These are phyloP conservation scores for Sporothrix phasma DNA, from an alignment of 2,329 filamentous ascomycete genomes.

Conservation along the genomic window DNA sequence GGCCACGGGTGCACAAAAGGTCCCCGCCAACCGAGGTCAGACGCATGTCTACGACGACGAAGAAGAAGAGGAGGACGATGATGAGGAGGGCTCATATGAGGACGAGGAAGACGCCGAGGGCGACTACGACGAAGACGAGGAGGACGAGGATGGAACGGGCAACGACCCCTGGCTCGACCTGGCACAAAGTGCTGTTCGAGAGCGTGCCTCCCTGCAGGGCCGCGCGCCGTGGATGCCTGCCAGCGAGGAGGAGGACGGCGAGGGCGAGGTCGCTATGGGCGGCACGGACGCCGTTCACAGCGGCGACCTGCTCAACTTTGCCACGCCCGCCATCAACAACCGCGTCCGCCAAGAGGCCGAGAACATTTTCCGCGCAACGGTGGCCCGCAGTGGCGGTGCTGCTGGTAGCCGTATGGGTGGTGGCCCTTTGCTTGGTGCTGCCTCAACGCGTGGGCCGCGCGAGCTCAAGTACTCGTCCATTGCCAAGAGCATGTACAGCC, in stretches of 20 bases:
- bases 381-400: slow-evolving; percentile 31
- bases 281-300: slow-evolving; percentile 16
- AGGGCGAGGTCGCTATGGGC: slow-evolving; percentile 29
- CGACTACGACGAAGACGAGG: slow-evolving; percentile 28
- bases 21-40: slow-evolving; percentile 19
- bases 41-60: slow-evolving; percentile 25
- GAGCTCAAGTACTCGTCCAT: slow-evolving; percentile 59
- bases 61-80: slow-evolving; percentile 31
- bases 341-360: slow-evolving; percentile 46
- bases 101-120: slow-evolving; percentile 30
- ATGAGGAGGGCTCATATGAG: slow-evolving; percentile 30
- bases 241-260: neutral
- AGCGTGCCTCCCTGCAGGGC: neutral
- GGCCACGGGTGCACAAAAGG: neutral
- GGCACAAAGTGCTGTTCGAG: slow-evolving; percentile 5
- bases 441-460: slow-evolving; percentile 27
- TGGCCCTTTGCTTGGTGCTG: neutral
- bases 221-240: slow-evolving; percentile 16
- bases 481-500: slow-evolving; percentile 57
- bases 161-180: slow-evolving; percentile 19
- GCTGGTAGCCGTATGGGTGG: neutral
- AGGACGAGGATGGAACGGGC: slow-evolving; percentile 11
- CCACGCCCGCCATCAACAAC: slow-evolving; percentile 41
- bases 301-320: slow-evolving; percentile 44
- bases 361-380: slow-evolving; percentile 44